Evolutionary conservation across 75 land plant species (phyloP), one percentile per base, ranked within the genome.

Genomic region (Cunninghamia lanceolata): DNA sequence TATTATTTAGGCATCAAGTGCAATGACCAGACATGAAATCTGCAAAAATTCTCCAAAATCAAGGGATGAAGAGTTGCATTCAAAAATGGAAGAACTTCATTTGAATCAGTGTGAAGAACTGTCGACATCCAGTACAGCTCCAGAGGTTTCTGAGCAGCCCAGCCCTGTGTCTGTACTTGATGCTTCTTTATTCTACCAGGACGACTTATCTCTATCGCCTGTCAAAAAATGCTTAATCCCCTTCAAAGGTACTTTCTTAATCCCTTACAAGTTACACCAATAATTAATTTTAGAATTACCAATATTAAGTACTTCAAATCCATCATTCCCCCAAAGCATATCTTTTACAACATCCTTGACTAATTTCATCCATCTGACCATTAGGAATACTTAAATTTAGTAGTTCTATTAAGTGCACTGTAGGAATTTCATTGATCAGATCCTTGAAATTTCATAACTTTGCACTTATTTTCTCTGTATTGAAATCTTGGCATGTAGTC

Each of bases 161-260:
- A 96, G 98, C 85, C 96, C 98, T 36, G 87, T 94, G 53, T 96
- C 98, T 68, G 95, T 94, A 42, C 93, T 96, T 32, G 93, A 96
- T 89, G 86, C 87, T 30, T 90, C 93, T 82, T 85, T 78, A 38
- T 78, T 88, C 32, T 89, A 93, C 73, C 89, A 89, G 59, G 96
- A 94, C 36, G 93, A 92, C 43, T 88, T 84, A 42, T 43, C 53
- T 40, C 87, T 85, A 40, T 93, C 94, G 36, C 94, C 95, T 36
- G 87, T 87, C 35, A 89, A 88, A 83, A 86, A 91, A 86, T 73
- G 83, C 84, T 68, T 87, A 47, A 68, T 42, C 71, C 40, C 84
- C 32, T 91, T 91, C 79, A 87, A 87, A 91, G 94, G 95, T 94
- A 86, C 59, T 34, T 30, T 17, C 80, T 42, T 39, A 50, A 53